Conservation (phyloP, 768 basidiomycete genomes). For the Kwoniella sp. region DNA sequence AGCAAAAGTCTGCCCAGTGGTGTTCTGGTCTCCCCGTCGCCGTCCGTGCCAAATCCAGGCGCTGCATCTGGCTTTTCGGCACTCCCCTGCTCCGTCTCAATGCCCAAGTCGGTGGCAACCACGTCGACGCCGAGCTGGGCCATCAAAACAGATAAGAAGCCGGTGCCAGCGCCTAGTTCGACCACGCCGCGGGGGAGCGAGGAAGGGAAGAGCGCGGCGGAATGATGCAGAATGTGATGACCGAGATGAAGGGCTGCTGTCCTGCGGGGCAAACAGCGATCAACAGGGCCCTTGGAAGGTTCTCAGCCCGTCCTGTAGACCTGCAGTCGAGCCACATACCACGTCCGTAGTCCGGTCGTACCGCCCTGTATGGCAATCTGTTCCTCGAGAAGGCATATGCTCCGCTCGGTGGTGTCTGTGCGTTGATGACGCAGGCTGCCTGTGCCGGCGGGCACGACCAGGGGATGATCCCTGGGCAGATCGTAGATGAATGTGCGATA, state of each 20-base stretch:
- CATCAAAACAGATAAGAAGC: slow-evolving; percentile 43
- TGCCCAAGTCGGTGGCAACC: slow-evolving; percentile 36
- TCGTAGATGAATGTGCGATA: slow-evolving; percentile 46
- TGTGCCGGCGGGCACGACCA: background rate
- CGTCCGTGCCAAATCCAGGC: background rate
- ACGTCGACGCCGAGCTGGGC: slow-evolving; percentile 29
- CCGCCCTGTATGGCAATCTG: slow-evolving; percentile 46
- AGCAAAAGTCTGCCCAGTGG: slow-evolving; percentile 23
- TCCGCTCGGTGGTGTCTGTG: slow-evolving; percentile 12
- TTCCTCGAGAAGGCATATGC: slow-evolving; percentile 46
- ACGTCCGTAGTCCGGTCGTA: slow-evolving; percentile 48
- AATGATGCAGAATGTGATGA: slow-evolving; percentile 30
- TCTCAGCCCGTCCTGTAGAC: no score
- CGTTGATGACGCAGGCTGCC: no score
- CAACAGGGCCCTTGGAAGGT: background rate
- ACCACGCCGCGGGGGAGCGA: slow-evolving; percentile 7
- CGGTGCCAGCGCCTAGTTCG: slow-evolving; percentile 47
- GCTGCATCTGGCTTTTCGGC: background rate
- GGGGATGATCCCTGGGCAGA: slow-evolving; percentile 1
- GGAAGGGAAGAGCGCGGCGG: background rate
- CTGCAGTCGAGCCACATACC: slow-evolving; percentile 17
- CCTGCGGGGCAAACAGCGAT: slow-evolving; percentile 9
- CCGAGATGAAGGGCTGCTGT: slow-evolving; percentile 39
- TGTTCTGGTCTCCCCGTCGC: slow-evolving; percentile 12
- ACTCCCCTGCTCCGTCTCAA: background rate